phyloP scores from a whole-genome alignment of 2,329 filamentous ascomycete species.

The Phoma sp. region DNA sequence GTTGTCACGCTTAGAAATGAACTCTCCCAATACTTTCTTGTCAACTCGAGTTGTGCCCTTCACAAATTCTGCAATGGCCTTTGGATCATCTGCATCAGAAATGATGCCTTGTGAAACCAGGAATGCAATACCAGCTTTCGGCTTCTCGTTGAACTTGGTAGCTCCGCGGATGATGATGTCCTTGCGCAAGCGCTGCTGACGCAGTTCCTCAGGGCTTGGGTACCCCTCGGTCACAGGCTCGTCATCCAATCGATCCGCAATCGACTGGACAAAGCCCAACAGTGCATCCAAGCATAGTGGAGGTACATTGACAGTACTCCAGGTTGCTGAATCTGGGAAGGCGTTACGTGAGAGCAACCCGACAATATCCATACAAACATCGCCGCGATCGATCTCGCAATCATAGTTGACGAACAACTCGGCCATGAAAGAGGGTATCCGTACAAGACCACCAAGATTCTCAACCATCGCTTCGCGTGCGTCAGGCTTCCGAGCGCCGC shows the following conservation, averaged over 20 bases:
- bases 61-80: conserved; percentile 83
- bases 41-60: conserved; percentile 86
- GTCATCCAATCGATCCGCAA: conserved; percentile 83
- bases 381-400: conserved; percentile 87
- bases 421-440: conserved; percentile 92
- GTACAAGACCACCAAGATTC: conserved; percentile 85
- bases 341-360: conserved; percentile 92
- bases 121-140: conserved; percentile 86
- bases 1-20: conserved; percentile 87
- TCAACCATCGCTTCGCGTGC: conserved; percentile 98
- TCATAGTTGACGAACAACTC: conserved; percentile 99
- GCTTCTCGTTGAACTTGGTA: conserved; percentile 92
- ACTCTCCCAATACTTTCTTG: conserved; percentile 91
- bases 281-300: conserved; percentile 92
- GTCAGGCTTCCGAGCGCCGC: conserved; percentile 89
- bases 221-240: conserved; percentile 67
- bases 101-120: conserved; percentile 87
- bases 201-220: conserved; percentile 68
- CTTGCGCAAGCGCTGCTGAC: conserved; percentile 78
- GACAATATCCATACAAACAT: conserved; percentile 94
- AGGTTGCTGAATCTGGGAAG: conserved; percentile 94
- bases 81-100: conserved; percentile 72
- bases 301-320: conserved; percentile 98
- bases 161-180: conserved; percentile 87
- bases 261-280: conserved; percentile 87